These are phyloP conservation scores for Hippophae rhamnoides DNA, from an alignment of 306 rosid genomes.

Conservation along the genomic window DNA sequence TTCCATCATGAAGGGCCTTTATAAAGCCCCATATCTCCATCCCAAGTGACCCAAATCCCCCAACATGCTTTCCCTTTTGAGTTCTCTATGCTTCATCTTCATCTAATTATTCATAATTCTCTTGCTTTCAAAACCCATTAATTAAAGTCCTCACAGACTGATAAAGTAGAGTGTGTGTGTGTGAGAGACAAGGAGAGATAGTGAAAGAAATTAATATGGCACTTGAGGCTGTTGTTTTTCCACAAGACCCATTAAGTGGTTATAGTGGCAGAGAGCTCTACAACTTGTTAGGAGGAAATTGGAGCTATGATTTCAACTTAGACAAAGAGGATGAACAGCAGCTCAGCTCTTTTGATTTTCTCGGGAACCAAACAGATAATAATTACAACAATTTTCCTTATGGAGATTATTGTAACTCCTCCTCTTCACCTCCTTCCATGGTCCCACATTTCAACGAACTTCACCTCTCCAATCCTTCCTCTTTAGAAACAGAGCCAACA, in stretches of 20 bases:
- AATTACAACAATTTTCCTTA: constrained; percentile 4
- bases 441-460: constrained; percentile 28
- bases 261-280: constrained; percentile 36
- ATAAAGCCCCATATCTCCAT: constrained; percentile 27
- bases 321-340: constrained; percentile 12
- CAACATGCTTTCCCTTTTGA: neutral
- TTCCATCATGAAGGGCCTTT: constrained; percentile 14
- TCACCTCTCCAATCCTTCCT: constrained; percentile 32
- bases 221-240: constrained; percentile 63
- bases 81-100: neutral
- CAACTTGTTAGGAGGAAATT: constrained; percentile 32
- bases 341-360: constrained; percentile 27
- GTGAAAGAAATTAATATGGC: constrained; percentile 40
- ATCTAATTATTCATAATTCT: neutral
- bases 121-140: neutral
- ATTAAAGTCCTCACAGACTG: neutral
- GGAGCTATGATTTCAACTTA: constrained; percentile 18
- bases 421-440: constrained; percentile 32
- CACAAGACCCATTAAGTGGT: constrained; percentile 46
- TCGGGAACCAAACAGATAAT: constrained; percentile 42
- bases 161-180: neutral
- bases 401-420: constrained; percentile 21
- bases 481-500: constrained; percentile 16
- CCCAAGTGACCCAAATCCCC: constrained; percentile 20
- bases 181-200: constrained; percentile 11